Evolutionary conservation across 768 basidiomycete species (phyloP), one percentile per base, ranked within the genome.

Genomic region (Lactifluus subvellereus): DNA sequence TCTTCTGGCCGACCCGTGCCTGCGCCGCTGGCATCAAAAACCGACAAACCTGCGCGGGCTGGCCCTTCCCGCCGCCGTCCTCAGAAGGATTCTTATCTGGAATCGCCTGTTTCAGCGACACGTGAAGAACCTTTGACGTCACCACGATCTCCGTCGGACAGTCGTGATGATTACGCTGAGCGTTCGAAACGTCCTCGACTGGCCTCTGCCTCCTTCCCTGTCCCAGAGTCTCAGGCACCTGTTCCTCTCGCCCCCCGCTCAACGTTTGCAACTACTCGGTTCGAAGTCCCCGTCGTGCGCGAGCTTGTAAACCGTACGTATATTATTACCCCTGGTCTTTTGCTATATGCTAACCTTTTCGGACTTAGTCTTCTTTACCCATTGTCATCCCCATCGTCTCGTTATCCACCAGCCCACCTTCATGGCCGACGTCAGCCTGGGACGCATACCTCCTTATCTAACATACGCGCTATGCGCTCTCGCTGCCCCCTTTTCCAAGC

Each of bases 361-460:
- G 27, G 30, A 1, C 42, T 43, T 68, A 91, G 89, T 91, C 10
- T 91, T 91, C 73, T 91, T 92, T 72, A 80, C 90, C 30, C 88
- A 88, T 71, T 87, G 86, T 67, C 88, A 91, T 70, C 90, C 90
- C 27, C 83, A 85, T 64, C 83, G 87, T 42, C 80, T 85, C 68
- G 79, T 91, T 64, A 82, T 93, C 51, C 91, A 93, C 74, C 88
- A 88, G 57, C 86, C 91, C 22, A 84, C 86, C 8, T 93, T 93
- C 68, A 78, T 85, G 27, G 78, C 84, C 2, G 78, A 82, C 37
- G 81, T 93, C 8, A 82, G 82, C 60, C 82, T 83, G 64, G 84
- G 85, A 66, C 79, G 80, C 60, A 80, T 93, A 37, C 90, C 91
- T 45, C 74, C 78, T 37, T 82, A 89, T 70, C 83, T 93, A 32